Base-by-base conservation (phyloP, 192 early-diverging fungal genomes). In the Coemansia sp. region DNA sequence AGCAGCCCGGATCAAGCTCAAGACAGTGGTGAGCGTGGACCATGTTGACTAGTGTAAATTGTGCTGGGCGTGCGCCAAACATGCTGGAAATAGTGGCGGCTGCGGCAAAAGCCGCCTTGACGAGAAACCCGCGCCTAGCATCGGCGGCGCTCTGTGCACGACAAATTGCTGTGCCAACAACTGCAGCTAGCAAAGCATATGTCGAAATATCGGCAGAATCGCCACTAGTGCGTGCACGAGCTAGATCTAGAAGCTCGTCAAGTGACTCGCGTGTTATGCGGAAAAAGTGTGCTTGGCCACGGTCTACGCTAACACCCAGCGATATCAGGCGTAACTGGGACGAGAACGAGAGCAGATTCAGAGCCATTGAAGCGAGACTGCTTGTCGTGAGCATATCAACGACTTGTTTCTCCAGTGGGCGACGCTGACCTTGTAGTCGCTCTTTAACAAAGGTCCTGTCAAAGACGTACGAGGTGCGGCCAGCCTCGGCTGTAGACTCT, bases 221-320 rank as follows among this genome's bases (percentile, higher is more conserved):
- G 19, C 4, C 42, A 36, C 23, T 21, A 25, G 39, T 21, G 19
- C 38, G 62, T 2, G 45, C 38, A 46, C 63, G 11, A 15, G 55
- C 67, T 27, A 72, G 38, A n/a, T 14, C 17, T 15, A 31, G 51
- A 6, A 81, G 63, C 23, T 41, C 64, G 2, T 63, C 53, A 19
- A 81, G 19, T 0, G 70, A 62, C 19, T 48, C 63, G n/a, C 17
- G 2, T 15, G 77, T 66, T 38, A 75, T 53, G 41, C 64, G 70
- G 45, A 80, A 80, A 64, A 68, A 72, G 66, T 72, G 64, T 2
- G 66, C 73, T 9, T 63, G 41, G 1, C 69, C 78, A 11, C 51
- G 64, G 42, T 59, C 55, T 3, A 69, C 10, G 11, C 23, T 42
- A 12, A 69, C 3, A n/a, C 66, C 46, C 32, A 42, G 42, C 3